Evolutionary conservation across 2,329 filamentous ascomycete genomes (phyloP).

Genomic region (Didymella glomerata): DNA sequence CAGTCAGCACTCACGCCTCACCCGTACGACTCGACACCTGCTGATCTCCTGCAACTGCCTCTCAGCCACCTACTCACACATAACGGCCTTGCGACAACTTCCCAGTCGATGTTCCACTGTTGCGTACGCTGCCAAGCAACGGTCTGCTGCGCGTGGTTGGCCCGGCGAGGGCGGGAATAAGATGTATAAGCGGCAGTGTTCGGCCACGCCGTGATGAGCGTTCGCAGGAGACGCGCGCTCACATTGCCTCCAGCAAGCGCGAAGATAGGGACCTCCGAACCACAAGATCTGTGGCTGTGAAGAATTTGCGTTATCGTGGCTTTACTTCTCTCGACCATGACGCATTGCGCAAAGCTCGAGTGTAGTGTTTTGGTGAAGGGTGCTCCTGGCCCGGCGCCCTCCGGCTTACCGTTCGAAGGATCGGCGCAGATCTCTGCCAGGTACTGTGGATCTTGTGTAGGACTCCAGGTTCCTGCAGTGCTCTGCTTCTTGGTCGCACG

Average conservation of each 20-base stretch:
- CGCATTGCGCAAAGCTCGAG: conserved; percentile 4
- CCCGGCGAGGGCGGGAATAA: conserved; percentile 11
- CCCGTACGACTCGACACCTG: conserved; percentile 5
- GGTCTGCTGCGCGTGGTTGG: conserved; percentile 12
- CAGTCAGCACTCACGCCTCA: conserved; percentile 8
- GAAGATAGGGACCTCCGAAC: background rate
- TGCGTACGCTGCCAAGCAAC: conserved; percentile 10
- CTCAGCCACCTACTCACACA: conserved; percentile 17
- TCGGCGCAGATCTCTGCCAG: conserved; percentile 33
- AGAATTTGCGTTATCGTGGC: conserved; percentile 4
- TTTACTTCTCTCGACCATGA: conserved; percentile 5
- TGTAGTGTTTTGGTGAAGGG: conserved; percentile 1
- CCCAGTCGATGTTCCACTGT: conserved; percentile 6
- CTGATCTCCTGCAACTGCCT: conserved; percentile 12
- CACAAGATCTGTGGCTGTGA: conserved; percentile 13
- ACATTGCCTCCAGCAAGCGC: conserved; percentile 3
- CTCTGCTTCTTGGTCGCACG: conserved; percentile 6
- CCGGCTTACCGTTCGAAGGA: conserved; percentile 22
- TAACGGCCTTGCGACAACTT: background rate
- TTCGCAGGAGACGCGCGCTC: conserved; percentile 9
- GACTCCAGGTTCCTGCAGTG: conserved; percentile 5
- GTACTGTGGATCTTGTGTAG: conserved; percentile 24
- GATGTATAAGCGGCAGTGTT: conserved; percentile 9
- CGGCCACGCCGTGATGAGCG: conserved; percentile 17
- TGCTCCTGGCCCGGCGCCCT: conserved; percentile 15